Evolutionary conservation across 1,284 basidiomycete species (phyloP).

Genomic region (Cryptococcus sp.): DNA sequence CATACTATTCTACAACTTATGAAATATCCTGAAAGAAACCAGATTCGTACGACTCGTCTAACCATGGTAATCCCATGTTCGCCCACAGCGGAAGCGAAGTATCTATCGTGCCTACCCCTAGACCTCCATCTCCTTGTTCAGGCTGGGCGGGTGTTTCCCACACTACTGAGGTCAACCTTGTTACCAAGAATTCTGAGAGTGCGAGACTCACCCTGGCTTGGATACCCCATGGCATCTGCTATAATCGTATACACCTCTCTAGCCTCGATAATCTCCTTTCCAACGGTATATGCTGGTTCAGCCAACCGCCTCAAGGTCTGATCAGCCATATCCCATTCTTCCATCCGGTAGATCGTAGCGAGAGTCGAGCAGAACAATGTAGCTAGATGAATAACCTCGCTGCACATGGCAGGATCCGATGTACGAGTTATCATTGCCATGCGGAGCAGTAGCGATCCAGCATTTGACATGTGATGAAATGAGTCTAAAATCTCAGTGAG

Average conservation of each 20-base stretch:
- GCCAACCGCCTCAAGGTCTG: conserved; percentile 27
- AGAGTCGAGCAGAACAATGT: conserved; percentile 2
- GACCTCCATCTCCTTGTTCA: too few species aligned
- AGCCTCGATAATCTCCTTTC: conserved; percentile 11
- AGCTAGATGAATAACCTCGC: neutral
- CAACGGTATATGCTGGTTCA: conserved; percentile 12
- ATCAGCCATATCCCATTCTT: conserved; percentile 29
- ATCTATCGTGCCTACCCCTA: too few species aligned
- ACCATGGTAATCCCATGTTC: too few species aligned
- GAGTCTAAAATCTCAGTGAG: conserved; percentile 15
- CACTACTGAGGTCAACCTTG: too few species aligned
- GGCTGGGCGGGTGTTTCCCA: too few species aligned
- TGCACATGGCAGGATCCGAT: neutral
- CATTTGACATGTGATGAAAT: conserved; percentile 29
- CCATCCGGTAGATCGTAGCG: conserved; percentile 9
- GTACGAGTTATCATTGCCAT: conserved; percentile 12
- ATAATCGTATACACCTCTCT: conserved; percentile 11
- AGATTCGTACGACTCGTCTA: too few species aligned
- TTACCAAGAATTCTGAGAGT: too few species aligned
- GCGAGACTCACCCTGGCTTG: conserved; percentile 4
- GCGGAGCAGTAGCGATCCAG: conserved; percentile 21
- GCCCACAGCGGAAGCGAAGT: too few species aligned
- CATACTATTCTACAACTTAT: too few species aligned
- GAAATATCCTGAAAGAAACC: too few species aligned
- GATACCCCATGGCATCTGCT: conserved; percentile 7